Percentiles rank a stretch among this genome's conserved stretches.
These are phyloP conservation scores for Macrolepiota fuliginosa DNA, from an alignment of 768 basidiomycete genomes.

Conservation along the genomic window DNA sequence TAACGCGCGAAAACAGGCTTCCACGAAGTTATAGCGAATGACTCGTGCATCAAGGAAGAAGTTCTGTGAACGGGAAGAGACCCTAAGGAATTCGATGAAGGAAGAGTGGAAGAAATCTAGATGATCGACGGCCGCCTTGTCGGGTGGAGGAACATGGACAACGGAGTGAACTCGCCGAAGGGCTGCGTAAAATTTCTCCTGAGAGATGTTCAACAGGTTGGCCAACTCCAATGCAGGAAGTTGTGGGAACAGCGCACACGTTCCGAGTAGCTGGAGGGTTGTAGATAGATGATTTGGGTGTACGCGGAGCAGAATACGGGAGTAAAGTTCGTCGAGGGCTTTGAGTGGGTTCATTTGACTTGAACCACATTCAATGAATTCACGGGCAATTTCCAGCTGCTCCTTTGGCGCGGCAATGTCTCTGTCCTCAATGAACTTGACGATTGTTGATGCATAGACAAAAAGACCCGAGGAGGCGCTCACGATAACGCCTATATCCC, in stretches of 20 bases:
- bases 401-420: background rate
- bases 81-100: background rate
- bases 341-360: background rate
- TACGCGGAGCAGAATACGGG: background rate
- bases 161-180: background rate
- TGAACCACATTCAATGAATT: background rate
- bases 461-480: conserved; percentile 12
- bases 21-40: background rate
- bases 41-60: background rate
- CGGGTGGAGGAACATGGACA: background rate
- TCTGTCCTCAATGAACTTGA: conserved; percentile 15
- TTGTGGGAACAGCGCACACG: background rate
- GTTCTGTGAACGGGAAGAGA: background rate
- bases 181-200: background rate
- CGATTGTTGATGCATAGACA: conserved; percentile 11
- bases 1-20: background rate
- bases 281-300: background rate
- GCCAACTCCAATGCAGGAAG: background rate
- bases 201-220: background rate
- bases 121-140: background rate
- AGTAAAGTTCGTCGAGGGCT: background rate
- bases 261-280: background rate
- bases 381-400: background rate
- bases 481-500: conserved; percentile 6
- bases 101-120: background rate